Conservation (phyloP, 257 asterid genomes). For the Solanum neorickii region DNA sequence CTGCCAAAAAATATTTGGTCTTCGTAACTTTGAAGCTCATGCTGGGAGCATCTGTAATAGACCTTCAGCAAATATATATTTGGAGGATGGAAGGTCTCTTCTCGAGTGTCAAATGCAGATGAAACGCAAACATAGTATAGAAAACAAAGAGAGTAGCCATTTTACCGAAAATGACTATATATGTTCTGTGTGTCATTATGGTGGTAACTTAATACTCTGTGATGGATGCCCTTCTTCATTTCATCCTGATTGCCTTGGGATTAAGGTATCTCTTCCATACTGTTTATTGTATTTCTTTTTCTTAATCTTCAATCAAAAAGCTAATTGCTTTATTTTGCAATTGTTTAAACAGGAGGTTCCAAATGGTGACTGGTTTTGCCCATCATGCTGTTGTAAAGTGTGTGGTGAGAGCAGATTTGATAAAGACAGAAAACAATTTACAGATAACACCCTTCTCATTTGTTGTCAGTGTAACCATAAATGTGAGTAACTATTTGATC, state of each 20-base stretch:
- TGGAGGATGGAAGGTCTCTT: slow-evolving; percentile 80
- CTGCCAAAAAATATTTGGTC: slow-evolving; percentile 41
- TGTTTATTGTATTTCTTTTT: neutral
- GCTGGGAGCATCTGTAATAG: slow-evolving; percentile 50
- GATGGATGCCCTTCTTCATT: slow-evolving; percentile 90
- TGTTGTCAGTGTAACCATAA: slow-evolving; percentile 73
- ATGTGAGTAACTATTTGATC: slow-evolving; percentile 36
- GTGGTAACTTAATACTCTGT: slow-evolving; percentile 76
- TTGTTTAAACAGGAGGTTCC: slow-evolving; percentile 57
- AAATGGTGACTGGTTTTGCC: slow-evolving; percentile 96
- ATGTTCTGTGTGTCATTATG: slow-evolving; percentile 77
- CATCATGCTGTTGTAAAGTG: slow-evolving; percentile 76
- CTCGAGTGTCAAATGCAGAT: slow-evolving; percentile 52
- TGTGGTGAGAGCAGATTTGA: slow-evolving; percentile 36
- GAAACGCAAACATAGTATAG: slow-evolving; percentile 8
- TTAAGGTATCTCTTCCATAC: slow-evolving; percentile 42
- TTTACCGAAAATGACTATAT: slow-evolving; percentile 41
- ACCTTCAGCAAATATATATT: slow-evolving; percentile 54
- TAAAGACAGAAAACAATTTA: slow-evolving; percentile 8
- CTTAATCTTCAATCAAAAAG: neutral
- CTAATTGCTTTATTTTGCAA: neutral
- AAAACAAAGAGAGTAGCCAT: slow-evolving; percentile 7
- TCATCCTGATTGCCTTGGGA: slow-evolving; percentile 70
- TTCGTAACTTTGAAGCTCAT: slow-evolving; percentile 58
- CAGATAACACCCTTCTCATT: slow-evolving; percentile 15